phyloP scores from a whole-genome alignment of 306 rosid genomes.

The Cicer judaicum region DNA sequence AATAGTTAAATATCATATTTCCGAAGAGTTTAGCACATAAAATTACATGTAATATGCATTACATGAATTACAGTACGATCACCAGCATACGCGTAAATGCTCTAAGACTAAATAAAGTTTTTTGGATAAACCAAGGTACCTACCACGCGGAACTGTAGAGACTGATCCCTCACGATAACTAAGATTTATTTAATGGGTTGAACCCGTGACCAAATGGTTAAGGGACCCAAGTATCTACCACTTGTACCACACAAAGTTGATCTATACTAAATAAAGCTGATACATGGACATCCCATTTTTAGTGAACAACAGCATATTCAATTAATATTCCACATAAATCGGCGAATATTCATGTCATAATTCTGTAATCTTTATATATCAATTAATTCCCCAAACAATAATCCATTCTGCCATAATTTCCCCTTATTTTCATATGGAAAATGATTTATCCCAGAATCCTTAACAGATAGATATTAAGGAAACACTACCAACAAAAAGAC shows the following conservation, averaged over 20 bases:
- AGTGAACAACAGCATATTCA: neutral
- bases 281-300: conserved; percentile 2
- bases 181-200: too few species aligned
- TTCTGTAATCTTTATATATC: conserved; percentile 1
- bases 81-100: neutral
- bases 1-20: neutral
- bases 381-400: neutral
- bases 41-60: conserved; percentile 16
- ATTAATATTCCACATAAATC: conserved; percentile 25
- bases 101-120: neutral
- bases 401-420: conserved; percentile 7
- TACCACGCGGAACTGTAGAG: too few species aligned
- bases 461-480: conserved; percentile 10
- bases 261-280: neutral
- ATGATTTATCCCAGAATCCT: neutral
- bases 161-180: too few species aligned
- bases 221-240: too few species aligned
- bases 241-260: too few species aligned
- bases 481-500: conserved; percentile 12
- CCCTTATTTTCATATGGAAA: neutral
- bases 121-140: too few species aligned
- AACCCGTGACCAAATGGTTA: too few species aligned
- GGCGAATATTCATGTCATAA: conserved; percentile 2
- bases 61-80: neutral
- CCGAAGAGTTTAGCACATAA: conserved; percentile 34